Conservation (phyloP, 2,329 filamentous ascomycete species). For the Metarhizium robertsii region DNA sequence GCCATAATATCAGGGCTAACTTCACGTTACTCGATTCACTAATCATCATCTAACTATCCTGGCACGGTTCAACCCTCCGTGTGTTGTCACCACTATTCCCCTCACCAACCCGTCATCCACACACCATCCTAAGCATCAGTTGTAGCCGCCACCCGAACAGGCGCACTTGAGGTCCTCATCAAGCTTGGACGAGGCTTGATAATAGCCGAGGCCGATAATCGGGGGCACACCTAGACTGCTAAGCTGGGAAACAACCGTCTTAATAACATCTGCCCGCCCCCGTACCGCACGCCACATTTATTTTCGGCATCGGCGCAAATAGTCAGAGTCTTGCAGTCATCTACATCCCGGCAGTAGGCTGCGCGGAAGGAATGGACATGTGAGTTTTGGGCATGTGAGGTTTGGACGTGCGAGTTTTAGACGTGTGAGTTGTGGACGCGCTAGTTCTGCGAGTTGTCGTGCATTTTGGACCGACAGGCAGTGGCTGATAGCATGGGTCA, state of each 20-base stretch:
- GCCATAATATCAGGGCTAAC: not conserved
- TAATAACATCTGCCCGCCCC: slow-evolving; percentile 8
- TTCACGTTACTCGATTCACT: not conserved
- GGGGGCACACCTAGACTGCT: not conserved
- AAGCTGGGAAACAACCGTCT: not conserved
- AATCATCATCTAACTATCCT: not conserved
- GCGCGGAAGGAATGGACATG: not conserved
- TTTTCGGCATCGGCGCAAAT: slow-evolving; percentile 16
- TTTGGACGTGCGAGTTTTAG: too few relatives aligned
- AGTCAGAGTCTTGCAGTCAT: slow-evolving; percentile 16
- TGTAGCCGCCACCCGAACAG: not conserved
- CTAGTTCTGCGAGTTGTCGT: not conserved
- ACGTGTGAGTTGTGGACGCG: not conserved
- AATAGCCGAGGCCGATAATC: not conserved
- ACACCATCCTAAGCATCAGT: not conserved
- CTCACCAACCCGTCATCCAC: not conserved
- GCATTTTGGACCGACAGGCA: slow-evolving; percentile 14
- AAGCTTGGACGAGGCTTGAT: not conserved
- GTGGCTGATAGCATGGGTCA: slow-evolving; percentile 16
- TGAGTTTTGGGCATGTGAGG: not conserved
- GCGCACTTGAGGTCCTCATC: not conserved
- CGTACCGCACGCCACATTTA: slow-evolving; percentile 15
- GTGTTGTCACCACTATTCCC: too few relatives aligned
- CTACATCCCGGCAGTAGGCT: not conserved
- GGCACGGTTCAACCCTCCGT: not conserved